Base-by-base conservation (phyloP, 2,329 filamentous ascomycete genomes). In the Chaetothyriales sp. region DNA sequence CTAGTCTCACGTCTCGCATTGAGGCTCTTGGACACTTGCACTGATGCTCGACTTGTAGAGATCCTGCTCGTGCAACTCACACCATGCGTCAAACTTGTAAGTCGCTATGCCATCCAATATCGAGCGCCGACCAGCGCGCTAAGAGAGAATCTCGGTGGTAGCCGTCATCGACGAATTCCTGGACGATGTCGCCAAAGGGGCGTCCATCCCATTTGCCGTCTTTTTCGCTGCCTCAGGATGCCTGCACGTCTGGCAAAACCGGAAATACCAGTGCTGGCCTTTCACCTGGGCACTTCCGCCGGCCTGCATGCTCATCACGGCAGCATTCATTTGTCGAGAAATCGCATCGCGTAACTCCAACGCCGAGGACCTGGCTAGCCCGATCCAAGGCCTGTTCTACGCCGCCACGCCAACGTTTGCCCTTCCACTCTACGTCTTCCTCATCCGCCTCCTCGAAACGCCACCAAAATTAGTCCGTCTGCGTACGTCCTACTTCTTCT, bases 321-420 rank as follows among this genome's bases (percentile, higher is more conserved):
- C 51, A 8, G 54, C 54, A 18, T 56, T 58, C 51, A 54, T 58
- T 33, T 56, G 54, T 45, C 56, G 54, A 10, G 56, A 58, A 46
- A 46, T 56, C 40, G 43, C 46, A 13, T 51, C 56, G 7, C 18
- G 48, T 8, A n/a, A 49, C 5, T n/a, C 48, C 33, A 37, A 52
- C 22, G 46, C 46, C 18, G 37, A 54, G 40, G 46, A 51, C 19
- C 22, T 47, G n/a, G 51, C 48, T 19, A 56, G 54, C 44, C 33
- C 43, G 3, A 19, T 56, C n/a, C 51, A 56, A 25, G 54, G 54
- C 15, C 46, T 56, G 1, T 56, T 56, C 19, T 58, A 58, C 44
- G 54, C 48, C 43, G 54, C 56, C 44, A 49, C 46, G 56, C 47
- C 50, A 13, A 45, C 33, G 13, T 51, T 56, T 18, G 48, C 51